Evolutionary conservation across 306 rosid genomes (phyloP).

Genomic region (Vigna hirtella): DNA sequence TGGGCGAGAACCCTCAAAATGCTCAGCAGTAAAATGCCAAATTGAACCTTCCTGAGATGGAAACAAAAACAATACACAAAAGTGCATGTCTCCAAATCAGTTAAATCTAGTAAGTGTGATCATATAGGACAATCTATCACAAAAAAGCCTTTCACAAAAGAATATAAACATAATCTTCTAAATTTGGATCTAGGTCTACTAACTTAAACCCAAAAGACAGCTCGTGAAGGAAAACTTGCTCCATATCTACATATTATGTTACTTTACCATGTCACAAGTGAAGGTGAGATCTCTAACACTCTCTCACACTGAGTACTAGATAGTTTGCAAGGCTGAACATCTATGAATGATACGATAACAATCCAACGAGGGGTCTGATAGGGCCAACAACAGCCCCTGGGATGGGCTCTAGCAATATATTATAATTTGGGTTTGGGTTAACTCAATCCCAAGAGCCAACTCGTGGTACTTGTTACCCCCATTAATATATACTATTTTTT

Average conservation of each 20-base stretch:
- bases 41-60: slow-evolving; percentile 70
- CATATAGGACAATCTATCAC: slow-evolving; percentile 5
- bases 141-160: slow-evolving; percentile 13
- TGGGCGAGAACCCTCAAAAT: slow-evolving; percentile 73
- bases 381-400: not conserved
- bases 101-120: not conserved
- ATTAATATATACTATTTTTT: not conserved
- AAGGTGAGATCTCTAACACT: not conserved
- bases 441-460: not conserved
- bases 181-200: not conserved
- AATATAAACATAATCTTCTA: not conserved
- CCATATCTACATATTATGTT: not conserved
- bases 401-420: not conserved
- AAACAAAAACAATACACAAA: slow-evolving; percentile 16
- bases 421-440: not conserved
- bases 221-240: not conserved
- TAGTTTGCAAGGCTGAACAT: not conserved
- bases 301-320: not conserved
- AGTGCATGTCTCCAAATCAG: slow-evolving; percentile 8
- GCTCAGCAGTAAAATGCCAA: slow-evolving; percentile 77
- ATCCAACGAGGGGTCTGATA: not conserved
- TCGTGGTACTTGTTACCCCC: not conserved
- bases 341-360: not conserved
- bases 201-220: not conserved
- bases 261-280: not conserved